Base-by-base conservation (phyloP, 1,284 basidiomycete genomes). In the Earliella scabrosa region DNA sequence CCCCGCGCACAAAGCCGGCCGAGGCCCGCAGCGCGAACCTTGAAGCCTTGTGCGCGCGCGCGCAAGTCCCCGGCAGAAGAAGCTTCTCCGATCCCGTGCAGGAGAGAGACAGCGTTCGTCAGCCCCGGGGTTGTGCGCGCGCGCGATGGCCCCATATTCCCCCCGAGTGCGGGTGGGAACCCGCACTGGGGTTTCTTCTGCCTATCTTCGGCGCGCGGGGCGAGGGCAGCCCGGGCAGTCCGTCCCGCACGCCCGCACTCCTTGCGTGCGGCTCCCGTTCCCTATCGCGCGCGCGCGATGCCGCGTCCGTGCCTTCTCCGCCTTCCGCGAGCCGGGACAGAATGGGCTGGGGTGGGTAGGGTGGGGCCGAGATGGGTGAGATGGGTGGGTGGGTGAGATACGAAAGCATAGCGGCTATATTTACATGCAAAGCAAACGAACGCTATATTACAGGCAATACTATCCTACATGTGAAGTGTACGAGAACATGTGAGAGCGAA, bases 381-480 rank as follows among this genome's bases (percentile, higher is more conserved):
- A n/a, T n/a, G n/a, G n/a, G n/a, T n/a, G n/a, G n/a, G n/a, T n/a
- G n/a, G n/a, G n/a, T n/a, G n/a, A n/a, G n/a, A n/a, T n/a, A 39
- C 34, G 47, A 50, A 45, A 44, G 43, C 48, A 47, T 40, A 44
- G 43, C 52, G 34, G 57, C 55, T 59, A 63, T 60, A 63, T 63
- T 58, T 63, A 63, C 58, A 61, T 57, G 53, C 55, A 60, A 52
- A 61, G 56, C 59, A 50, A 38, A 4, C 40, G 26, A 53, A 54
- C 48, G 51, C 62, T 67, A 67, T 66, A 64, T 63, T 67, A 67
- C 66, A 67, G 41, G 47, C 56, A 63, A 62, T 62, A 58, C 53
- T 67, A 67, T 67, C 58, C 64, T 67, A 67, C 66, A 68, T 54
- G 34, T 46, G 63, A 64, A 64, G 51, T 58, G 52, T 58, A 62